Base-by-base conservation (phyloP, 2,329 filamentous ascomycete genomes). In the Fusarium sulawesiense region DNA sequence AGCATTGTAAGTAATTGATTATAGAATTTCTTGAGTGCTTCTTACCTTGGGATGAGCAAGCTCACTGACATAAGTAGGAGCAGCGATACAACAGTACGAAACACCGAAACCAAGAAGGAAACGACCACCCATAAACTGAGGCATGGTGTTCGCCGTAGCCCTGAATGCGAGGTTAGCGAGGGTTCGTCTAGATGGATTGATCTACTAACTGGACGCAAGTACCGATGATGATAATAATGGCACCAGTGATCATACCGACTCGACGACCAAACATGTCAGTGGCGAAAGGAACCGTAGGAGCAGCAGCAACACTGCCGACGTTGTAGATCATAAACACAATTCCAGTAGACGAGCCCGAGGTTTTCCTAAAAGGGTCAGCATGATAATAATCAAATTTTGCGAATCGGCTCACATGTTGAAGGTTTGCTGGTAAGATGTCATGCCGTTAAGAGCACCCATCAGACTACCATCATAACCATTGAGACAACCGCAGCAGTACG, bases 71-170 rank as follows among this genome's bases (percentile, higher is more conserved):
- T 82, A 82, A 1, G 78, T 80, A 3, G 80, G 80, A 7, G 80
- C 80, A 7, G 79, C 77, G 2, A 80, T 80, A 1, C 78, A 80
- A 23, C 78, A 79, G 54, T 82, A 81, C 14, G 80, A 78, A 8
- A 83, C 80, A 18, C 82, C 82, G 56, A 89, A 88, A 20, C 87
- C 87, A 1, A 89, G 83, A 6, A 88, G 76, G 67, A 89, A 88
- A 25, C 86, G 83, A 4, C 85, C 86, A 9, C 82, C 81, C 41
- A 84, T 78, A n/a, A 84, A 82, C 48, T 82, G 81, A 16, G 75
- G 42, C 46, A 73, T 48, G 0, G 63, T 75, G 44, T 81, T 78
- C 32, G 72, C 76, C 7, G 76, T 76, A 3, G 82, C 78, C 27
- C 70, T 72, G 16, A 12, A 12, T 2, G 0, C 5, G 1, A 2